Percentiles rank a stretch among this genome's conserved stretches.
phyloP scores from a whole-genome alignment of 257 asterid genomes.

The Solanum phureja region DNA sequence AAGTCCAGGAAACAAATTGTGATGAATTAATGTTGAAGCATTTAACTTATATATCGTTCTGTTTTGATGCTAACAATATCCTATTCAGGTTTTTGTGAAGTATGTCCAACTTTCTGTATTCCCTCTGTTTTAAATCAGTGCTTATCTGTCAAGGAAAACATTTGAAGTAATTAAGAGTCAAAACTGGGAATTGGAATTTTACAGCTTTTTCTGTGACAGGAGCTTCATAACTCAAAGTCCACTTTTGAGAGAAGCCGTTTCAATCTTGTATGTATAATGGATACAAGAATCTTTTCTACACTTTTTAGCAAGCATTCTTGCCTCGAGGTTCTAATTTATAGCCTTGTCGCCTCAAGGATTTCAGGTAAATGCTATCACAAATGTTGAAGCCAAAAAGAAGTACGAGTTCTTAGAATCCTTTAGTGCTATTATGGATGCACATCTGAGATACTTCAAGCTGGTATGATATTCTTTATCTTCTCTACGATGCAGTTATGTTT shows the following conservation, averaged over 20 bases:
- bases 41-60: neutral
- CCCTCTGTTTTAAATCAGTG: neutral
- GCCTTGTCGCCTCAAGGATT: slow-evolving; percentile 37
- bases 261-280: slow-evolving; percentile 55
- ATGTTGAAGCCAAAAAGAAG: slow-evolving; percentile 89
- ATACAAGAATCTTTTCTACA: slow-evolving; percentile 7
- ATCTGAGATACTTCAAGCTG: slow-evolving; percentile 86
- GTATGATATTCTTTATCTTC: slow-evolving; percentile 25
- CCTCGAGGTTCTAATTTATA: slow-evolving; percentile 9
- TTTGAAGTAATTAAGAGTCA: neutral
- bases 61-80: neutral
- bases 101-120: neutral
- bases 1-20: neutral
- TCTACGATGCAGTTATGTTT: slow-evolving; percentile 6
- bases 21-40: neutral
- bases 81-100: neutral
- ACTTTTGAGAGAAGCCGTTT: slow-evolving; percentile 93
- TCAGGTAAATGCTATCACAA: slow-evolving; percentile 83
- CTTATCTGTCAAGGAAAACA: neutral
- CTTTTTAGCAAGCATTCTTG: neutral
- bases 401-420: slow-evolving; percentile 88
- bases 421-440: slow-evolving; percentile 99
- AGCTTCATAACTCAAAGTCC: slow-evolving; percentile 89
- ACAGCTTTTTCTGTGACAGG: slow-evolving; percentile 46
- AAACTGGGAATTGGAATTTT: neutral